Base-by-base conservation (phyloP, 805 yeast genomes). In the Metschnikowia continentalis region DNA sequence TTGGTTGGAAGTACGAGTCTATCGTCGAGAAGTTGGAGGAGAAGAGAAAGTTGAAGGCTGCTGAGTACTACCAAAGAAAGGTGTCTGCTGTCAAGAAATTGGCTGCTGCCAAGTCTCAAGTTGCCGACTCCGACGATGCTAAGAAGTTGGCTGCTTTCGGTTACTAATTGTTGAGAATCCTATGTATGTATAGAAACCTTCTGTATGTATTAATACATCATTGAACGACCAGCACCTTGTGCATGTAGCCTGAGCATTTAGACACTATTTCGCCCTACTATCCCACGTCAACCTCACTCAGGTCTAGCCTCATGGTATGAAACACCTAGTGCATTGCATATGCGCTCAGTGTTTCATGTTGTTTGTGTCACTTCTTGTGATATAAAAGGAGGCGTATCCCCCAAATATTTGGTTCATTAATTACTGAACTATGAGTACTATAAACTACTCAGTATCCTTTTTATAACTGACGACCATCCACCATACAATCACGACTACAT, bases 1-100 rank as follows among this genome's bases (percentile, higher is more conserved):
- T 94, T 67, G 99, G 99, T 77, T 94, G 99, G 99, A 94, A 91
- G 81, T 94, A 94, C 96, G 96, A 91, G 81, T 90, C 94, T 62
- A 86, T 94, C 74, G 99, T 94, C 69, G 89, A 90, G 73, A 84
- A 91, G 75, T 88, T 94, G 75, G 99, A 94, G 84, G 97, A 90
- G 80, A 92, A 95, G 91, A 88, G 99, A 83, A 91, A 89, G 87
- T 95, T 91, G 76, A 90, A 87, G 84, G 85, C 96, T 69, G 96
- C 96, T 73, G 99, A 96, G 79, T 94, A 89, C 89, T 90, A 90
- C 86, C 95, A 96, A 70, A 90, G 90, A 88, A 94, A 92, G 96
- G 83, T 80, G 76, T 96, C 98, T 77, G 88, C 89, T 72, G 80
- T 86, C 77, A 89, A 89, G 88, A 92, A 92, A 86, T 80, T 88